Base-by-base conservation (phyloP, 2,329 filamentous ascomycete genomes). In the Fusarium humuli region DNA sequence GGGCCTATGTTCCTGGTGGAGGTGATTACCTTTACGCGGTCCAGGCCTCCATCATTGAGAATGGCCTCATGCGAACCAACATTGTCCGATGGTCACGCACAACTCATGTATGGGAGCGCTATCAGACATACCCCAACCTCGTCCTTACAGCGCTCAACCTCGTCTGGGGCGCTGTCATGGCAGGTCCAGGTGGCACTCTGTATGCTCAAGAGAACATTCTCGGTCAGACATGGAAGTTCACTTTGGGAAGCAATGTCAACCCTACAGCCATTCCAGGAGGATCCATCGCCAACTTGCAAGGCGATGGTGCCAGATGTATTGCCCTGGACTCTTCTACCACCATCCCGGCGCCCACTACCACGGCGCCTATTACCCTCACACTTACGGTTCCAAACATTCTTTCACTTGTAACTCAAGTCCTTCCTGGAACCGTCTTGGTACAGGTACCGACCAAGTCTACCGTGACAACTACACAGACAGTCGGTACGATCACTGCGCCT, bases 81-180 rank as follows among this genome's bases (percentile, higher is more conserved):
- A 45, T 70, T 6, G 50, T 66, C 5, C 61, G 70, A 3, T 69
- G 65, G 60, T 63, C 53, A 16, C 44, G 57, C 11, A 48, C 56
- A 6, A 62, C 66, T 3, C 45, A 57, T 5, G 57, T 10, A 4
- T 72, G 69, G 67, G 56, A 55, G 22, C 44, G 45, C 1, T 50
- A 57, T n/a, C 61, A 53, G n/a, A 10, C 57, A 18, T 70, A 58
- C 5, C 30, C 22, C 10, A 60, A 32, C 44, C 32, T 66, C 3
- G 14, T 66, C n/a, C 40, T 67, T 20, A 57, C 55, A 22, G 20
- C 20, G 7, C 29, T 57, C 13, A 57, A 57, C 37, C 25, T 57
- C 5, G 27, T 40, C 4, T 57, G 55, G 55, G 55, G 55, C 6
- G 55, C 55, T 23, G 55, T 57, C 5, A 50, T 49, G 25, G 55